Evolutionary conservation across 768 basidiomycete genomes (phyloP).

Genomic region (Mrakia hoshinonis): DNA sequence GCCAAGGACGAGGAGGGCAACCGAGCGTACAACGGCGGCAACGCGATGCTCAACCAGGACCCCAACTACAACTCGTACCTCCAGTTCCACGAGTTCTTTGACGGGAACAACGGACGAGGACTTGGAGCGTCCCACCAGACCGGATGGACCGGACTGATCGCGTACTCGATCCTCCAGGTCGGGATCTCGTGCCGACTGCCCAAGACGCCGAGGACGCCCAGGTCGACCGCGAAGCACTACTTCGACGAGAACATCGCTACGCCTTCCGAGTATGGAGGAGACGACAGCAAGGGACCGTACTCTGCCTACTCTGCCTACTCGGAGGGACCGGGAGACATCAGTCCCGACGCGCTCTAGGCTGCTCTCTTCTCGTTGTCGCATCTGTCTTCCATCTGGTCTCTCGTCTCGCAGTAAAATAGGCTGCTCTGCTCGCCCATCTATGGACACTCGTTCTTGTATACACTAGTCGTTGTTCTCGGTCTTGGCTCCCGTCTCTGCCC

Average conservation of each 20-base stretch:
- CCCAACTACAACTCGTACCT: slow-evolving; percentile 95
- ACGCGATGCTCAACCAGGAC: slow-evolving; percentile 74
- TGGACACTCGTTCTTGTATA: not conserved
- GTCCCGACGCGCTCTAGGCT: slow-evolving; percentile 57
- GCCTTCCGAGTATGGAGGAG: slow-evolving; percentile 63
- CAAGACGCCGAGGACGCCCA: slow-evolving; percentile 85
- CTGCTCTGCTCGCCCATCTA: not conserved
- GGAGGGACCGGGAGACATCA: slow-evolving; percentile 58
- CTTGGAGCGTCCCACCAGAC: slow-evolving; percentile 97
- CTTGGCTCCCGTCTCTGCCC: not conserved
- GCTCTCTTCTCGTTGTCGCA: not conserved
- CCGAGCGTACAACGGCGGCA: slow-evolving; percentile 86
- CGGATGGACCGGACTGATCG: slow-evolving; percentile 89
- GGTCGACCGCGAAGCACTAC: slow-evolving; percentile 79
- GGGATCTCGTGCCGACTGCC: slow-evolving; percentile 82
- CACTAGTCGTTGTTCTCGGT: not conserved
- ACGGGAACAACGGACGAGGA: slow-evolving; percentile 83
- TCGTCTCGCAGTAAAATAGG: not conserved
- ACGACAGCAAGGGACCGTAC: slow-evolving; percentile 44
- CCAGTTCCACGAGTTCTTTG: slow-evolving; percentile 97
- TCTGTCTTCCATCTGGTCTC: not conserved
- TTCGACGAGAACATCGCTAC: slow-evolving; percentile 59
- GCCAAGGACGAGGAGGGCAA: slow-evolving; percentile 79
- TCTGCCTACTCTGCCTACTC: slow-evolving; percentile 40
- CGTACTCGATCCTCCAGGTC: slow-evolving; percentile 83